Conservation (phyloP, 805 yeast species). For the Metschnikowia drakensbergensis region DNA sequence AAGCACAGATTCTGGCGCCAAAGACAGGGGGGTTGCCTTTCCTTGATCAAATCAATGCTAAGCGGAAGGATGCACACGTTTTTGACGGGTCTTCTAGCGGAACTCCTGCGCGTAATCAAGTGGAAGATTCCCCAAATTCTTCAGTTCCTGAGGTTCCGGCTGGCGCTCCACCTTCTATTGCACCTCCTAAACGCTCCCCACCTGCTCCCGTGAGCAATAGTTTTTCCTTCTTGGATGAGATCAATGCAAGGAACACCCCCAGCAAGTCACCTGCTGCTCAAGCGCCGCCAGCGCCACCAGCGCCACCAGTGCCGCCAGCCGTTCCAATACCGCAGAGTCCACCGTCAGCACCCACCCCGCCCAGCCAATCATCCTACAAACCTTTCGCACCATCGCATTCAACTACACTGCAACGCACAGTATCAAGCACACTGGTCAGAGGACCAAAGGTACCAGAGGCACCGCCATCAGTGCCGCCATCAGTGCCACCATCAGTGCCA, state of each 20-base stretch:
- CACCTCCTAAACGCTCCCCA: constrained; percentile 39
- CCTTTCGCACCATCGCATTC: background rate
- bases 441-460: background rate
- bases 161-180: constrained; percentile 36
- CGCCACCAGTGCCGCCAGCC: constrained; percentile 15
- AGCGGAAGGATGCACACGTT: constrained; percentile 45
- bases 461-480: background rate
- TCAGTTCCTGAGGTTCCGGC: constrained; percentile 7
- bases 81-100: constrained; percentile 30
- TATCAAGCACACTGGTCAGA: background rate
- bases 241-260: constrained; percentile 7
- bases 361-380: constrained; percentile 3
- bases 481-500: constrained; percentile 6
- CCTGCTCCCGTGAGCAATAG: constrained; percentile 20
- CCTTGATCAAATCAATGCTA: constrained; percentile 47
- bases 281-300: constrained; percentile 21
- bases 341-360: constrained; percentile 15
- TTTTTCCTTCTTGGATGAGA: constrained; percentile 9
- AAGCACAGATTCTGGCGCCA: constrained; percentile 21
- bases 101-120: constrained; percentile 8
- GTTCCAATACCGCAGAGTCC: constrained; percentile 12
- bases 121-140: background rate
- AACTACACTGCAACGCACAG: background rate
- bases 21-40: constrained; percentile 43
- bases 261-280: constrained; percentile 8